Percentiles rank a stretch among this genome's conserved stretches.
Evolutionary conservation across 2,329 filamentous ascomycete genomes (phyloP).

Genomic region (Zopfia rhizophila): DNA sequence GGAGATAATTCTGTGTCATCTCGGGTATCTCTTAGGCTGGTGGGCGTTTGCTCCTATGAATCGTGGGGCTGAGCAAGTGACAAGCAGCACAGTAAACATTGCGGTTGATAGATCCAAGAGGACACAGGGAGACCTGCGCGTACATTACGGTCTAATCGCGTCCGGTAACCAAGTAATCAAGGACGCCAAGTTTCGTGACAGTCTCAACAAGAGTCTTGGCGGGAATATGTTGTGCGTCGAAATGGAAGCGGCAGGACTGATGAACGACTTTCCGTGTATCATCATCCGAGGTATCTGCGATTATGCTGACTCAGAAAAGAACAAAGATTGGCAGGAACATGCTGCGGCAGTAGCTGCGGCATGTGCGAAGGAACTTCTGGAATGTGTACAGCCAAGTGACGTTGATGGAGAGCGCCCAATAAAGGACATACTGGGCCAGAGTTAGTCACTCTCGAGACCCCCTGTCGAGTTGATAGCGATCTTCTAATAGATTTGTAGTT

Average conservation of each 20-base stretch:
- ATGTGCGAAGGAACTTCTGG: slow-evolving; percentile 12
- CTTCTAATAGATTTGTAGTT: slow-evolving; percentile 2
- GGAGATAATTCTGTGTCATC: too few relatives aligned
- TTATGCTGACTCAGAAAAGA: slow-evolving; percentile 12
- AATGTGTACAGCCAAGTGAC: background rate
- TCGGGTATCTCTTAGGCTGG: too few relatives aligned
- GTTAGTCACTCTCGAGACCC: slow-evolving; percentile 6
- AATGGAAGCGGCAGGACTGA: too few relatives aligned
- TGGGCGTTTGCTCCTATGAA: too few relatives aligned
- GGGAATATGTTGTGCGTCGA: slow-evolving; percentile 7
- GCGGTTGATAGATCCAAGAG: too few relatives aligned
- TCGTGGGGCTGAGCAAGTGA: too few relatives aligned
- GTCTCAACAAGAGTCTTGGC: slow-evolving; percentile 5
- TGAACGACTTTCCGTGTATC: slow-evolving; percentile 8
- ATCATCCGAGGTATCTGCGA: slow-evolving; percentile 11
- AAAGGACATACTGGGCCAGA: slow-evolving; percentile 4
- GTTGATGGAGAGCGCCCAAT: slow-evolving; percentile 1
- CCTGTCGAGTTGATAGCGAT: background rate
- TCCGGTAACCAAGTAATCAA: slow-evolving; percentile 13
- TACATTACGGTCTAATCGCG: slow-evolving; percentile 11
- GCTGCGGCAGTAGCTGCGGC: slow-evolving; percentile 10
- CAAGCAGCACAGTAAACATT: too few relatives aligned
- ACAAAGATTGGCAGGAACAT: slow-evolving; percentile 12
- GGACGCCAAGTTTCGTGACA: slow-evolving; percentile 7
- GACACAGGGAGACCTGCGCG: background rate